Evolutionary conservation across 352 stramenopile genomes (phyloP).

Genomic region (Phytopythium chamaehyphon): DNA sequence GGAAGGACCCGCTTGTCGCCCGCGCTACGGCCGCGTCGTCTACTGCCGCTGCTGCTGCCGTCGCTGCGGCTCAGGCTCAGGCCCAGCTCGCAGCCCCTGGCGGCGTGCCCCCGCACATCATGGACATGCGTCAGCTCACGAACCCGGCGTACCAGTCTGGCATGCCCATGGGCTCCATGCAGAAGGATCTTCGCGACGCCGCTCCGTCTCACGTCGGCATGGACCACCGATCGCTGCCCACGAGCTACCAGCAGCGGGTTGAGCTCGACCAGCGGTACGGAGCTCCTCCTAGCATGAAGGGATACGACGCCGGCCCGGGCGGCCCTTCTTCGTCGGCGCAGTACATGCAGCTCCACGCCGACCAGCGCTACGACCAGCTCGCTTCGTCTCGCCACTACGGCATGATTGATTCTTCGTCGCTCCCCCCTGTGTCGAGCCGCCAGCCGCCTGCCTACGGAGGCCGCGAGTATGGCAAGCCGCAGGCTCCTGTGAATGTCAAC

Average conservation of each 20-base stretch:
- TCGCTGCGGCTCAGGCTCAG: background rate
- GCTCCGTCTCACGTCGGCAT: conserved; percentile 18
- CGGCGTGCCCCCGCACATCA: conserved; percentile 55
- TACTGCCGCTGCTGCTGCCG: conserved; percentile 2
- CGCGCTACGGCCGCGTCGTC: conserved; percentile 4
- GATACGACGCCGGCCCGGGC: conserved; percentile 32
- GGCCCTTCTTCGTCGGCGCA: conserved; percentile 26
- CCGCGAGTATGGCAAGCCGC: conserved; percentile 37
- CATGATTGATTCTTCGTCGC: conserved; percentile 35
- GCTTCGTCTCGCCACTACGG: conserved; percentile 50
- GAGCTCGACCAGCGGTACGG: conserved; percentile 74
- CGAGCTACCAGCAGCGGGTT: conserved; percentile 47
- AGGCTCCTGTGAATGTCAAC: conserved; percentile 25
- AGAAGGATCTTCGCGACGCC: conserved; percentile 42
- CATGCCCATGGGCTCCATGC: conserved; percentile 18
- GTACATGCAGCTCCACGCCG: conserved; percentile 70
- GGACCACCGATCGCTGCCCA: conserved; percentile 44
- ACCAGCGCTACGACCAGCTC: conserved; percentile 77
- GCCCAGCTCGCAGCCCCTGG: background rate
- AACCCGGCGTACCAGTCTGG: conserved; percentile 45
- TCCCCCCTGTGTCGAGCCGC: conserved; percentile 48
- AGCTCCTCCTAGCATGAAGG: conserved; percentile 23
- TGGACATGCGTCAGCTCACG: conserved; percentile 82
- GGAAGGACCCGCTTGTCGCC: conserved; percentile 39
- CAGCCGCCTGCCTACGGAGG: conserved; percentile 19